Evolutionary conservation across 129 eudicot species (phyloP).

Genomic region (Scalesia atractyloides): DNA sequence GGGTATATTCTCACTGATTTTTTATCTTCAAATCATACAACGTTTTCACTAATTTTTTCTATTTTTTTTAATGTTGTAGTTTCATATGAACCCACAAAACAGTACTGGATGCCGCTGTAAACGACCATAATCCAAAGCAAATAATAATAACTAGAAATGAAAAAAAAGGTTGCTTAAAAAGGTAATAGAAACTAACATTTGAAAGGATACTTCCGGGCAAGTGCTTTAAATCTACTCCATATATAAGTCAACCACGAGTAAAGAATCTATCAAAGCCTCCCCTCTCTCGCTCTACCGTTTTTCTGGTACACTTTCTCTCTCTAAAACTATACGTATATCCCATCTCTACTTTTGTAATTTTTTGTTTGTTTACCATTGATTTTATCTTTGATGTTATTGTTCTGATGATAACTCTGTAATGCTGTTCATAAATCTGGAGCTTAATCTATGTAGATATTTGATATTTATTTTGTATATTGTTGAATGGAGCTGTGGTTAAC

Average conservation of each 20-base stretch:
- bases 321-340: slow-evolving; percentile 15
- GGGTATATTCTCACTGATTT: too few relatives aligned
- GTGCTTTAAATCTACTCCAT: slow-evolving; percentile 16
- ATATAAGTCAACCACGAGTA: slow-evolving; percentile 23
- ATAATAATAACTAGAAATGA: not conserved
- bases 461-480: not conserved
- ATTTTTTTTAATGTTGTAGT: too few relatives aligned
- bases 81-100: too few relatives aligned
- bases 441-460: too few relatives aligned
- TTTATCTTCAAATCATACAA: too few relatives aligned
- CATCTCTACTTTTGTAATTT: not conserved
- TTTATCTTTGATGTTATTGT: not conserved
- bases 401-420: not conserved
- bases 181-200: slow-evolving; percentile 17
- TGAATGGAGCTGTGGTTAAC: slow-evolving; percentile 31
- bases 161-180: slow-evolving; percentile 3
- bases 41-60: too few relatives aligned
- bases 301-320: slow-evolving; percentile 35
- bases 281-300: slow-evolving; percentile 4
- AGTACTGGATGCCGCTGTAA: too few relatives aligned
- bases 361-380: not conserved
- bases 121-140: too few relatives aligned
- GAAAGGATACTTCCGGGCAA: slow-evolving; percentile 10
- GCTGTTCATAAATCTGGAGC: not conserved
- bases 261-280: slow-evolving; percentile 15